Conservation (phyloP, 2,329 filamentous ascomycete species). For the Fusarium bactridioides region DNA sequence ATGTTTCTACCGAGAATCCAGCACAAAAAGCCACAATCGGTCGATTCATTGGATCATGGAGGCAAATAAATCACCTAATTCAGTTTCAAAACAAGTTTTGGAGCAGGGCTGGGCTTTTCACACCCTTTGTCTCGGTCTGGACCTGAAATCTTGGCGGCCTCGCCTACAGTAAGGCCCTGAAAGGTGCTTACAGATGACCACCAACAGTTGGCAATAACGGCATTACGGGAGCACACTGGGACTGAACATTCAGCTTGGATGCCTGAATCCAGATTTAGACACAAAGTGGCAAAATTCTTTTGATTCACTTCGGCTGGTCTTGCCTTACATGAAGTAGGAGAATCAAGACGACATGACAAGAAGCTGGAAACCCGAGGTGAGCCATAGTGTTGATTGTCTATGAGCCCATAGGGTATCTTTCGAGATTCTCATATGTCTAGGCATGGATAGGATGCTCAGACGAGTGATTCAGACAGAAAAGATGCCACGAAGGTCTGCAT, state of each 20-base stretch:
- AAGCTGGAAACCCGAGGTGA: neutral
- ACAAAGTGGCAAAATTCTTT: neutral
- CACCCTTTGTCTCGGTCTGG: neutral
- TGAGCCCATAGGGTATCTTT: neutral
- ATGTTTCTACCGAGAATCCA: neutral
- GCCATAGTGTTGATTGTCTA: neutral
- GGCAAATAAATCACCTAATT: neutral
- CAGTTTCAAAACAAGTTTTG: neutral
- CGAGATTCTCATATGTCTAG: too few species aligned
- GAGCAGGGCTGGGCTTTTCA: neutral
- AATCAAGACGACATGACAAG: neutral
- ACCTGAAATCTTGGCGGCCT: neutral
- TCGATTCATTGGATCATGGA: neutral
- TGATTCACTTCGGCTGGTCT: neutral
- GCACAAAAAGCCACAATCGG: neutral
- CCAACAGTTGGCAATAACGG: neutral
- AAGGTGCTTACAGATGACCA: neutral
- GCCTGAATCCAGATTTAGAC: neutral
- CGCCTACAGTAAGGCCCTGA: neutral
- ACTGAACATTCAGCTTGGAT: neutral
- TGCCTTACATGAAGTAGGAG: neutral
- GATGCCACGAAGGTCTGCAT: neutral
- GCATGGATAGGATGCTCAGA: too few species aligned
- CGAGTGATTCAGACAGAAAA: neutral
- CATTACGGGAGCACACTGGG: neutral